Evolutionary conservation across 1,284 basidiomycete species (phyloP).

Genomic region (Austroboletus rostrupii): DNA sequence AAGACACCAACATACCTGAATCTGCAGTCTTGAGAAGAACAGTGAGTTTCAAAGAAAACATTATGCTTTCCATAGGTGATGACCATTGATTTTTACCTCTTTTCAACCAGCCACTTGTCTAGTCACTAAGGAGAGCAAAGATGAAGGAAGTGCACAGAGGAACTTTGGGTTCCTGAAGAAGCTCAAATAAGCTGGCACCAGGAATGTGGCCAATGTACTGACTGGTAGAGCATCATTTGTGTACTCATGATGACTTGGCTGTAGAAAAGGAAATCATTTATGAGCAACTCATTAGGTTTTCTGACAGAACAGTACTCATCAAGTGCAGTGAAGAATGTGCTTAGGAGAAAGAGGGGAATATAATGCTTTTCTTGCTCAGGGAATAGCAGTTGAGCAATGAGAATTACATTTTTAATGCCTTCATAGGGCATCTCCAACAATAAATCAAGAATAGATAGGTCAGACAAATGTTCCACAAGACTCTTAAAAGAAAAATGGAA

Average conservation of each 20-base stretch:
- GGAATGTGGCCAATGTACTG: conserved; percentile 28
- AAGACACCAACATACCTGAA: conserved; percentile 8
- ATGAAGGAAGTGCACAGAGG: conserved; percentile 68
- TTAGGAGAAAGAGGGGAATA: conserved; percentile 58
- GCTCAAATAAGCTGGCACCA: neutral
- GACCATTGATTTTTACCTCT: conserved; percentile 92
- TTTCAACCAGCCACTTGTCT: conserved; percentile 85
- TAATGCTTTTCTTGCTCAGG: conserved; percentile 29
- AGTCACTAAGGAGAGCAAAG: conserved; percentile 80
- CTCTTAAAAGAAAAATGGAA: conserved; percentile 44
- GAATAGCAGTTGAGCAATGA: conserved; percentile 42
- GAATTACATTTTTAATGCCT: conserved; percentile 47
- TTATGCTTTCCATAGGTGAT: conserved; percentile 86
- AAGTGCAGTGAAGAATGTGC: conserved; percentile 44
- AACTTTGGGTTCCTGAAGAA: conserved; percentile 72
- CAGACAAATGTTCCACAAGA: conserved; percentile 19
- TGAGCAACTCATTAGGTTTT: conserved; percentile 40
- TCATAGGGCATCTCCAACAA: conserved; percentile 24
- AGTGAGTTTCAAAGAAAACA: conserved; percentile 79
- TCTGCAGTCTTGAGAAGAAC: conserved; percentile 37
- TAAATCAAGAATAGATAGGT: conserved; percentile 22
- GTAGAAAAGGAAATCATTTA: conserved; percentile 82
- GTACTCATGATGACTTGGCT: conserved; percentile 91
- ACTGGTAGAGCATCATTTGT: conserved; percentile 94
- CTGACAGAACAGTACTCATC: conserved; percentile 23